phyloP scores from a whole-genome alignment of 2,329 filamentous ascomycete species.

The Huntiella abstrusa region DNA sequence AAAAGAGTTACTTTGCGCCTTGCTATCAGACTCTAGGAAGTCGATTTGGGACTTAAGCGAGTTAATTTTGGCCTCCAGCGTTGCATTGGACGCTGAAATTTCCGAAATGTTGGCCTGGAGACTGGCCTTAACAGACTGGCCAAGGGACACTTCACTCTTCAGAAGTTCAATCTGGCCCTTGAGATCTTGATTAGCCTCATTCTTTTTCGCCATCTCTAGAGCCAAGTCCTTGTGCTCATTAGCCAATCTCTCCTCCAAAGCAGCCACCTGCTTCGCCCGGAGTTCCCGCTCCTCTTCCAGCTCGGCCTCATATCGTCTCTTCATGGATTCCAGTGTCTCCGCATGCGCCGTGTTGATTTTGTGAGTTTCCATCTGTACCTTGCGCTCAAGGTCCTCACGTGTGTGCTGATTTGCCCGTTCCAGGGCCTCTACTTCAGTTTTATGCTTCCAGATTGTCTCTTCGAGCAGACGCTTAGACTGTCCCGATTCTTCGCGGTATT shows the following conservation, averaged over 20 bases:
- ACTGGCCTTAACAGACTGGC: conserved; percentile 40
- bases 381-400: conserved; percentile 32
- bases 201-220: conserved; percentile 29
- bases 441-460: conserved; percentile 21
- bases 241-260: conserved; percentile 36
- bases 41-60: conserved; percentile 66
- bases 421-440: conserved; percentile 35
- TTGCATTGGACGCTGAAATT: conserved; percentile 39
- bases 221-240: conserved; percentile 33
- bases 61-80: conserved; percentile 55
- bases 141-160: conserved; percentile 35
- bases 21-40: conserved; percentile 75
- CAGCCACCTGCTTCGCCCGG: conserved; percentile 42
- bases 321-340: conserved; percentile 47
- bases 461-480: conserved; percentile 25
- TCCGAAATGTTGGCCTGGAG: conserved; percentile 36
- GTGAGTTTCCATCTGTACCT: conserved; percentile 35
- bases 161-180: conserved; percentile 26
- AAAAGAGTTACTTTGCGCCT: conserved; percentile 75
- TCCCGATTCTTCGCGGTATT: conserved; percentile 31
- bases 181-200: conserved; percentile 33
- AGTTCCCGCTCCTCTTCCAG: conserved; percentile 44
- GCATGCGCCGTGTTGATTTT: conserved; percentile 41
- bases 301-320: conserved; percentile 42
- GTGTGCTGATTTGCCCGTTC: conserved; percentile 35